phyloP scores from a whole-genome alignment of 2,329 filamentous ascomycete species.

The Elsinoe arachidis region DNA sequence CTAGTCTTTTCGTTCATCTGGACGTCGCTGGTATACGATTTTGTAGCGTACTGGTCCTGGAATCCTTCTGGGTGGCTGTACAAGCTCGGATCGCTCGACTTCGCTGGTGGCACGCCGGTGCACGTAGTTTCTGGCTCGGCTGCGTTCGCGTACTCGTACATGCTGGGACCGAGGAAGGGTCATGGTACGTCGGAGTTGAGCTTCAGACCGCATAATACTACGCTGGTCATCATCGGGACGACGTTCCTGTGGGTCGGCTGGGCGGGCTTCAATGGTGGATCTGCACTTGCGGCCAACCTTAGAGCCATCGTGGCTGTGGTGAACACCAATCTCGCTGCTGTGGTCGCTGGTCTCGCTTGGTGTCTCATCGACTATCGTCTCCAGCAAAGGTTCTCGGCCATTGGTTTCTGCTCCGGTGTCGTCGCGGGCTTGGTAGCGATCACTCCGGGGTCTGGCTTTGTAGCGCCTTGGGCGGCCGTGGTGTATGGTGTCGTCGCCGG shows the following conservation, averaged over 20 bases:
- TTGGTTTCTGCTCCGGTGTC: constrained; percentile 84
- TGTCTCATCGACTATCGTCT: constrained; percentile 91
- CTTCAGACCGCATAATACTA: constrained; percentile 99
- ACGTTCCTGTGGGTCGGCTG: constrained; percentile 84
- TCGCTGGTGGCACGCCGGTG: constrained; percentile 92
- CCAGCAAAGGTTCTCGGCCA: constrained; percentile 87
- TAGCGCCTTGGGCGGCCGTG: constrained; percentile 58
- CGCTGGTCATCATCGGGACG: constrained; percentile 89
- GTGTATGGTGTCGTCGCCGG: constrained; percentile 54
- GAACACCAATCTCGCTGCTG: constrained; percentile 91
- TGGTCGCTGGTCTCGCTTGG: constrained; percentile 89
- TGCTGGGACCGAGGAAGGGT: constrained; percentile 81
- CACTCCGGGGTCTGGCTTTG: constrained; percentile 72
- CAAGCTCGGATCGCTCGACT: constrained; percentile 87
- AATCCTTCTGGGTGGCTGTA: constrained; percentile 88
- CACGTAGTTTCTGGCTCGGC: constrained; percentile 92
- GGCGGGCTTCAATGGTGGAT: constrained; percentile 57
- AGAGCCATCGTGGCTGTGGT: constrained; percentile 94
- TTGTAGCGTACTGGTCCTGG: constrained; percentile 94
- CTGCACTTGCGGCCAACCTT: constrained; percentile 56
- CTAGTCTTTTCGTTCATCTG: constrained; percentile 96
- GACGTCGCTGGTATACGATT: constrained; percentile 96
- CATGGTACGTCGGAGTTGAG: constrained; percentile 97
- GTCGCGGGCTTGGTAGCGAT: constrained; percentile 84
- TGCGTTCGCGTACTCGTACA: constrained; percentile 88